These are phyloP conservation scores for Zopfia rhizophila DNA, from an alignment of 2,329 filamentous ascomycete species.

Conservation along the genomic window DNA sequence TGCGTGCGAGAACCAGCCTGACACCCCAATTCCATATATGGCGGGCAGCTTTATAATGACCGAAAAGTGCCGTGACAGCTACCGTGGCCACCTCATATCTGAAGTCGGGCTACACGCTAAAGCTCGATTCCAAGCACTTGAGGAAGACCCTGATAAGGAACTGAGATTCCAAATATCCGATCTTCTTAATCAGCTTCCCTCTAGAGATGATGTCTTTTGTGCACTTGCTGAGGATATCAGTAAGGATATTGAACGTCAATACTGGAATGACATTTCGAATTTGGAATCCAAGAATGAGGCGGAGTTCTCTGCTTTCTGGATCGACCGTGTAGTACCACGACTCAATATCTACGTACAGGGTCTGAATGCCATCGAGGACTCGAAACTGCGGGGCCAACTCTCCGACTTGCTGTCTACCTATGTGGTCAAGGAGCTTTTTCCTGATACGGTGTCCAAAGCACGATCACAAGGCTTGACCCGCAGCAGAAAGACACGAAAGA, in stretches of 20 bases:
- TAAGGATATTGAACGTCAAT: conserved; percentile 34
- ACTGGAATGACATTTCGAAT: conserved; percentile 33
- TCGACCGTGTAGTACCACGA: conserved; percentile 39
- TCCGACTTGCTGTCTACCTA: conserved; percentile 43
- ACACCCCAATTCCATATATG: too few relatives aligned
- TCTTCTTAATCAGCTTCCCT: conserved; percentile 21
- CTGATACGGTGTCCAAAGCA: conserved; percentile 44
- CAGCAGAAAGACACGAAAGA: conserved; percentile 45
- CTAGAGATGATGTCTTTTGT: conserved; percentile 18
- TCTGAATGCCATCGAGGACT: conserved; percentile 34
- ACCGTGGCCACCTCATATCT: neutral
- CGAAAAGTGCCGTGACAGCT: neutral
- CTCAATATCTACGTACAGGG: conserved; percentile 38
- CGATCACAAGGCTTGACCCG: conserved; percentile 40
- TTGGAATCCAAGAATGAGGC: conserved; percentile 42
- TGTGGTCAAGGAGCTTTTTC: conserved; percentile 45
- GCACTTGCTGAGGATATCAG: conserved; percentile 31
- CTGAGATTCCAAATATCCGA: conserved; percentile 35
- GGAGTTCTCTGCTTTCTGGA: conserved; percentile 46
- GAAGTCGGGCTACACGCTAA: conserved; percentile 24
- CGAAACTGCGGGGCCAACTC: conserved; percentile 47
- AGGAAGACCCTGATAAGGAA: conserved; percentile 31
- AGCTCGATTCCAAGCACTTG: conserved; percentile 35
- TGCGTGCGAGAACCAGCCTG: too few relatives aligned
- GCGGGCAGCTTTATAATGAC: neutral